Evolutionary conservation across 345 rosid genomes (phyloP).

Genomic region (Pistacia integerrima): DNA sequence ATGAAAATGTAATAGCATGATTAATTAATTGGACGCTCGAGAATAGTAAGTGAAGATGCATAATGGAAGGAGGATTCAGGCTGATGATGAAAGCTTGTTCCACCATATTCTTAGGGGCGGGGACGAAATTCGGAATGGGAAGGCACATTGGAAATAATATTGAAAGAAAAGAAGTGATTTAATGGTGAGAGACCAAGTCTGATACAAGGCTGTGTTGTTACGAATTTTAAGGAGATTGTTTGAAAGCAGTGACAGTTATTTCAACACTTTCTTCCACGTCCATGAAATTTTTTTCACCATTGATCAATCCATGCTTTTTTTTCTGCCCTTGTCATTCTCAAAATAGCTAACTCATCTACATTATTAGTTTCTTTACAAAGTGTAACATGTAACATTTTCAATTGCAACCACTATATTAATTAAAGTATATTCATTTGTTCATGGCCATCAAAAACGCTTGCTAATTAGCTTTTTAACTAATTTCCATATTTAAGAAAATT

Average conservation of each 20-base stretch:
- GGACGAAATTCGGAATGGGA: neutral
- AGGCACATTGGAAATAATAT: neutral
- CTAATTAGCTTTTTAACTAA: too few relatives aligned
- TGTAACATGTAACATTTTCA: too few relatives aligned
- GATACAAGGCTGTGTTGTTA: neutral
- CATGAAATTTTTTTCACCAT: neutral
- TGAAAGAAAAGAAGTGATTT: slow-evolving; percentile 7
- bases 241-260: too few relatives aligned
- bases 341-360: too few relatives aligned
- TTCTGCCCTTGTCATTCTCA: too few relatives aligned
- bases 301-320: neutral
- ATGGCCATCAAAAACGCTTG: too few relatives aligned
- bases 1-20: neutral
- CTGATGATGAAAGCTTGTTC: neutral
- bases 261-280: neutral
- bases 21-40: too few relatives aligned
- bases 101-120: neutral
- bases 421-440: too few relatives aligned
- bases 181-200: slow-evolving; percentile 31
- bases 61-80: neutral
- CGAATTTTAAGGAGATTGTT: slow-evolving; percentile 19
- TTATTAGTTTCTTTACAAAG: too few relatives aligned
- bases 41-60: neutral
- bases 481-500: too few relatives aligned
- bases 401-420: too few relatives aligned